Conservation (phyloP, 352 stramenopile species). For the Pythium periplocum region DNA sequence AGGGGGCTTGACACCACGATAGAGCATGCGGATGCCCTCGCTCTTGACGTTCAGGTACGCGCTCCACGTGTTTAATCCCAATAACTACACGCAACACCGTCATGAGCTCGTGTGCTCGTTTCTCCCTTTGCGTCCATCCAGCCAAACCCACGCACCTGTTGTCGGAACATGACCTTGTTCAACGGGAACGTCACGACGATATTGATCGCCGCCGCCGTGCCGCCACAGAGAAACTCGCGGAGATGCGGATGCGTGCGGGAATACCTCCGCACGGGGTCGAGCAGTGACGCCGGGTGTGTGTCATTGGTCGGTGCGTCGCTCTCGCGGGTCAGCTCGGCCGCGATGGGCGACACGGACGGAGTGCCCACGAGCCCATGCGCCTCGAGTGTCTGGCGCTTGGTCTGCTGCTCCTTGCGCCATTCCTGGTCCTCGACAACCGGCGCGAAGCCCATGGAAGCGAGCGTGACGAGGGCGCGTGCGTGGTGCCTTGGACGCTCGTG, state of each 20-base stretch:
- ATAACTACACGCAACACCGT: slow-evolving; percentile 38
- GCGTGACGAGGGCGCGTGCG: too few species aligned
- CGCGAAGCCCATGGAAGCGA: slow-evolving; percentile 11
- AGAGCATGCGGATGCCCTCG: slow-evolving; percentile 63
- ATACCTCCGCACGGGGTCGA: slow-evolving; percentile 22
- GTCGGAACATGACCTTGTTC: slow-evolving; percentile 90
- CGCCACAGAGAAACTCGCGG: slow-evolving; percentile 79
- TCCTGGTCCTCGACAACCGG: slow-evolving; percentile 14
- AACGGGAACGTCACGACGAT: slow-evolving; percentile 84
- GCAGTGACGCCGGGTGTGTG: background rate
- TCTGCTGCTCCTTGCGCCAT: slow-evolving; percentile 10
- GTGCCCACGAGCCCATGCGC: background rate
- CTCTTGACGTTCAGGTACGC: slow-evolving; percentile 64
- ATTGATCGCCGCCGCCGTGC: slow-evolving; percentile 79
- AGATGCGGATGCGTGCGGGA: slow-evolving; percentile 60
- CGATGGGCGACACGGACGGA: background rate
- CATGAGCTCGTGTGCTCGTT: slow-evolving; percentile 1
- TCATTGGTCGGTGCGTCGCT: background rate
- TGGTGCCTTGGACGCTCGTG: too few species aligned
- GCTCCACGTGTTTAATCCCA: slow-evolving; percentile 61
- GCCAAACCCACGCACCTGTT: slow-evolving; percentile 42
- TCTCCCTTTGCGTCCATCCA: background rate
- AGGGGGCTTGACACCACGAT: slow-evolving; percentile 79
- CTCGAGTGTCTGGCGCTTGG: background rate
- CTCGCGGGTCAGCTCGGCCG: background rate